Evolutionary conservation across 441 rosid genomes (phyloP).

Genomic region (Biscutella laevigata): DNA sequence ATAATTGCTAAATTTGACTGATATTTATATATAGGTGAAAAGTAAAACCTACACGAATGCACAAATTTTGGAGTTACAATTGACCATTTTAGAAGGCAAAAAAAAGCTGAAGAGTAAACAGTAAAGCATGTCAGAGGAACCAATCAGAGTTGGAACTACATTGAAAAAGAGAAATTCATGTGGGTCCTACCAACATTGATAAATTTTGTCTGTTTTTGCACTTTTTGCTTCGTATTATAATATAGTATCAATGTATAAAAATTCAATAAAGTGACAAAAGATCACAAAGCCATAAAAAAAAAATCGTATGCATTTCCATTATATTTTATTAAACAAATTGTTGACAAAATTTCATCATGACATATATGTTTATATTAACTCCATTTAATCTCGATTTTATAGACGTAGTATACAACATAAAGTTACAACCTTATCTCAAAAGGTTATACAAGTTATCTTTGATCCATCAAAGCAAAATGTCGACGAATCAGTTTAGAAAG

Average conservation of each 20-base stretch:
- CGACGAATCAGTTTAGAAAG: constrained; percentile 9
- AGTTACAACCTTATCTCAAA: not conserved
- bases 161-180: too few relatives aligned
- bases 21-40: too few relatives aligned
- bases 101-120: too few relatives aligned
- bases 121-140: too few relatives aligned
- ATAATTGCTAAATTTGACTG: too few relatives aligned
- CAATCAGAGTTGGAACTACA: too few relatives aligned
- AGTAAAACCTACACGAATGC: too few relatives aligned
- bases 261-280: not conserved
- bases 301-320: not conserved
- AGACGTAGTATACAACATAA: constrained; percentile 1
- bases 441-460: not conserved
- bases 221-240: too few relatives aligned
- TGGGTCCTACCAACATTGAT: too few relatives aligned
- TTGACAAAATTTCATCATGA: constrained; percentile 11
- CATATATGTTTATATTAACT: constrained; percentile 6
- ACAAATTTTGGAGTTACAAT: too few relatives aligned
- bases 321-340: not conserved
- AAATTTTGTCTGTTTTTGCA: too few relatives aligned
- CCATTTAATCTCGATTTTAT: constrained; percentile 24
- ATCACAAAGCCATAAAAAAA: not conserved
- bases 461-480: constrained; percentile 7
- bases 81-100: too few relatives aligned
- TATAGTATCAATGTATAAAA: not conserved